Evolutionary conservation across 768 basidiomycete genomes (phyloP), one percentile per base, ranked within the genome.

Genomic region (Tephrocybe sp.): DNA sequence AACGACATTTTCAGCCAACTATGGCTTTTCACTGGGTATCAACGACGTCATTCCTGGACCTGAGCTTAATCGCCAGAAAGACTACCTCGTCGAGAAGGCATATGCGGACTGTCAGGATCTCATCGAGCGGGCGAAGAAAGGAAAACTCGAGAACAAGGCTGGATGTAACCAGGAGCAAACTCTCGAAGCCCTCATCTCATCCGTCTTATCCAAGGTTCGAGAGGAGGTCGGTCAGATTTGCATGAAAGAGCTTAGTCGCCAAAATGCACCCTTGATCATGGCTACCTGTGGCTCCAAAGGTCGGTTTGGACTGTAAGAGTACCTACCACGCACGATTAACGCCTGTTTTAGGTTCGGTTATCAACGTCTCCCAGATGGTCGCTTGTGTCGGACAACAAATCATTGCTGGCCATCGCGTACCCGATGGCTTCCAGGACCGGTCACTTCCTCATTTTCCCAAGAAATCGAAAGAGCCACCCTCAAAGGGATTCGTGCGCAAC

Each of bases 311-410:
- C 19, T 42, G 19, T 5, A 8, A 46, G 22, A 18, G 30, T 18
- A 24, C 31, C 16, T 35, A 28, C 16, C 36, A 47, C 22, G 9
- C 6, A 24, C 42, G 8, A 12, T 21, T 45, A 26, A 21, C 31
- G 11, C 27, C 51, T 9, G 41, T 12, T 27, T 12, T 35, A 73
- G 96, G 97, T 67, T 98, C 97, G 61, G 91, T 93, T 54, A 96
- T 99, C 71, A 99, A 99, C 69, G 97, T 99, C 47, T 96, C 93
- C 19, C 97, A 99, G 72, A 99, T 99, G 97, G 96, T 98, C 45
- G 97, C 96, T 63, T 98, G 96, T 82, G 97, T 99, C 58, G 97
- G 97, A 5, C 97, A 99, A 64, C 97, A 99, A 65, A 98, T 98
- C 67, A 98, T 99, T 54, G 84, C 93, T 16, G 97, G 97, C 6